Conservation (phyloP, 345 rosid genomes). For the Acer saccharum region DNA sequence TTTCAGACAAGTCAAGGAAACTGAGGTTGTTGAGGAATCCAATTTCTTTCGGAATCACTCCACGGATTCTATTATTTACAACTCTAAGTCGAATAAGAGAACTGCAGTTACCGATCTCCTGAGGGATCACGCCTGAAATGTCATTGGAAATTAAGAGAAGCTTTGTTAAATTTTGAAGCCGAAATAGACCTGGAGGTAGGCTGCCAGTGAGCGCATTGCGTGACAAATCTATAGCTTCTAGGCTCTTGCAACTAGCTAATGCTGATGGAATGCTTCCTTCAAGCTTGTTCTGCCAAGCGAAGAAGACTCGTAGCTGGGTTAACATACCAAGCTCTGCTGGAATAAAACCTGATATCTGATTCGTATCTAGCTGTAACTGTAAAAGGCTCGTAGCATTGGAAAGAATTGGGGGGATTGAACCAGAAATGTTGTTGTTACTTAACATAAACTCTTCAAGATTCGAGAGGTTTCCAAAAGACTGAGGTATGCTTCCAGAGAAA, state of each 20-base stretch:
- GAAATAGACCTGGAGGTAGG: conserved; percentile 68
- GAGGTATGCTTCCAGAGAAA: conserved; percentile 74
- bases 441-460: conserved; percentile 81
- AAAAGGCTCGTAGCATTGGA: conserved; percentile 59
- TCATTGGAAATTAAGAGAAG: conserved; percentile 71
- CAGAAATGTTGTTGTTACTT: conserved; percentile 78
- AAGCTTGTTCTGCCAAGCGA: conserved; percentile 81
- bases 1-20: conserved; percentile 74
- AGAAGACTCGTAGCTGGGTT: conserved; percentile 64
- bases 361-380: conserved; percentile 79
- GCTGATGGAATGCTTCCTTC: conserved; percentile 70
- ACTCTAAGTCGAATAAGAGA: conserved; percentile 67
- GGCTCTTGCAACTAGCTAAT: conserved; percentile 60
- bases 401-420: conserved; percentile 71
- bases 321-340: conserved; percentile 72
- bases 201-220: conserved; percentile 69
- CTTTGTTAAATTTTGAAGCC: conserved; percentile 70
- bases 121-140: conserved; percentile 71
- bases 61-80: conserved; percentile 55
- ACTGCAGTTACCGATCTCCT: conserved; percentile 65
- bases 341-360: conserved; percentile 70
- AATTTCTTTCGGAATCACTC: conserved; percentile 67
- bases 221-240: conserved; percentile 70
- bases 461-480: conserved; percentile 61
- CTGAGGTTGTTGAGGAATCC: conserved; percentile 59